A percentile compares a stretch with the other conserved stretches of the same genome.
phyloP scores from a whole-genome alignment of 2,329 filamentous ascomycete species.

The Aciculosporium take region DNA sequence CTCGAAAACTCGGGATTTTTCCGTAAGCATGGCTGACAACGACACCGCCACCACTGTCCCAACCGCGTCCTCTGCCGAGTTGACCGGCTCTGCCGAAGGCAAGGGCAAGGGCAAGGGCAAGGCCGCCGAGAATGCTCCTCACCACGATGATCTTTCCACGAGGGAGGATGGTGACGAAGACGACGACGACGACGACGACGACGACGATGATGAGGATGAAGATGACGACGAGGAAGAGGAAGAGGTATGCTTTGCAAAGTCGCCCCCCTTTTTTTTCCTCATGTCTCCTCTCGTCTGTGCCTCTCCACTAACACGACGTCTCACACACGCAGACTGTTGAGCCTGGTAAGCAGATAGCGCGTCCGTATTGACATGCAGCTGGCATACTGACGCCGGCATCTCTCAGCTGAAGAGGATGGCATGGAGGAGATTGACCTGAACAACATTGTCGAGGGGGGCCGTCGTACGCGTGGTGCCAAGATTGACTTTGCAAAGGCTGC shows the following conservation, averaged over 20 bases:
- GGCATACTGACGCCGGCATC: neutral
- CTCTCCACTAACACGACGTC: conserved; percentile 12
- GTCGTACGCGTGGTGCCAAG: conserved; percentile 78
- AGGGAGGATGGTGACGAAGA: conserved; percentile 64
- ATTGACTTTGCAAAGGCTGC: conserved; percentile 92
- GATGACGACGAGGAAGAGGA: conserved; percentile 18
- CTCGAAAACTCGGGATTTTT: conserved; percentile 2
- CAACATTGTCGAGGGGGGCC: conserved; percentile 69
- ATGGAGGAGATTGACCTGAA: conserved; percentile 81
- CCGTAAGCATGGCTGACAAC: conserved; percentile 31
- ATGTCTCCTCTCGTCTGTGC: no score
- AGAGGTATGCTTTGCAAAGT: conserved; percentile 13
- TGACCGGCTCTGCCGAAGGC: conserved; percentile 30
- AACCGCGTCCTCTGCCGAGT: conserved; percentile 27
- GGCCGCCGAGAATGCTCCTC: conserved; percentile 34
- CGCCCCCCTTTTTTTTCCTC: neutral
- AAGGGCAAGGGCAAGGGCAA: conserved; percentile 96
- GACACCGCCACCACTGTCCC: conserved; percentile 33
- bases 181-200: conserved; percentile 42
- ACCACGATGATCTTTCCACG: conserved; percentile 45
- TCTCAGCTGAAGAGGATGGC: conserved; percentile 50
- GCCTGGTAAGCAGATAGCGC: conserved; percentile 14
- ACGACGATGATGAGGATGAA: conserved; percentile 33
- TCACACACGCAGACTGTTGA: conserved; percentile 14
- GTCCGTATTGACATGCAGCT: neutral